These are phyloP conservation scores for Phytophthora chlamydospora DNA, from an alignment of 352 stramenopile species.

Conservation along the genomic window DNA sequence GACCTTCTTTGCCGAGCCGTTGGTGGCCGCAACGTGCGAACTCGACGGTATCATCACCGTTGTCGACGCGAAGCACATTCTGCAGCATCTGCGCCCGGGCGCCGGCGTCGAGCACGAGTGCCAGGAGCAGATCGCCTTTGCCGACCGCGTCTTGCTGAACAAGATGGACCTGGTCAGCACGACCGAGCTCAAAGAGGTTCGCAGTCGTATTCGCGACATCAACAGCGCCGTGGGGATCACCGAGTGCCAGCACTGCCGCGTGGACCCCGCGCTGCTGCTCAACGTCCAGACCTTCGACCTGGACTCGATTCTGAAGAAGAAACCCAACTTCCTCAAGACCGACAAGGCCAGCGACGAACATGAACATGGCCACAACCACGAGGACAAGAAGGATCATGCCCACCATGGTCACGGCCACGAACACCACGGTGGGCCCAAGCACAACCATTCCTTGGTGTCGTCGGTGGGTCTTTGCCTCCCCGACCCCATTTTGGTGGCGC, in stretches of 20 bases:
- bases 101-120: conserved; percentile 81
- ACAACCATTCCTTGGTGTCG: conserved; percentile 49
- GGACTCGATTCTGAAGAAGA: conserved; percentile 54
- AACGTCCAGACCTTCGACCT: conserved; percentile 59
- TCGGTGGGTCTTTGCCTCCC: conserved; percentile 46
- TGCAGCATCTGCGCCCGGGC: conserved; percentile 68
- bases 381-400: conserved; percentile 6
- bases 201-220: conserved; percentile 44
- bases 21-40: conserved; percentile 71
- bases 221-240: conserved; percentile 57
- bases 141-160: conserved; percentile 96
- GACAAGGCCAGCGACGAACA: conserved; percentile 20
- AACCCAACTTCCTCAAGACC: conserved; percentile 59
- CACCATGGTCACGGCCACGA: conserved; percentile 11
- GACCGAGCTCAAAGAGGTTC: conserved; percentile 65
- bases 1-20: conserved; percentile 94
- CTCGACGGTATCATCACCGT: conserved; percentile 96
- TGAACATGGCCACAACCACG: conserved; percentile 12
- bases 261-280: conserved; percentile 44
- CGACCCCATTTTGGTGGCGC: conserved; percentile 84
- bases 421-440: conserved; percentile 37
- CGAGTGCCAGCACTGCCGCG: conserved; percentile 55
- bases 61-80: conserved; percentile 95
- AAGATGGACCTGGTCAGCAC: conserved; percentile 95
- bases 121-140: conserved; percentile 96